Evolutionary conservation across 805 yeast genomes (phyloP).

Genomic region (Hanseniaspora singularis): DNA sequence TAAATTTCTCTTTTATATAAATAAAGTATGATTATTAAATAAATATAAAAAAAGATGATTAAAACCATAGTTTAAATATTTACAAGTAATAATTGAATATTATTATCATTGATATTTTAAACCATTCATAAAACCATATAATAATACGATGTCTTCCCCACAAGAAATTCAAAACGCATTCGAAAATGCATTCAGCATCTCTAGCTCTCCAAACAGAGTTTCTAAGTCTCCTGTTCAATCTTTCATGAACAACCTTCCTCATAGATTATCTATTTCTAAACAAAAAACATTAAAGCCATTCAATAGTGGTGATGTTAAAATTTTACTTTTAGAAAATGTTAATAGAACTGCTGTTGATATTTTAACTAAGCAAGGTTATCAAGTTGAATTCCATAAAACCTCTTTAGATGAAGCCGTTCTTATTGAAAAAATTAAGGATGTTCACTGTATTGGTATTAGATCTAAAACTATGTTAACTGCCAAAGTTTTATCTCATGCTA

Average conservation of each 20-base stretch:
- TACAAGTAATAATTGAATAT: too few species aligned
- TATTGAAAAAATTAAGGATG: constrained; percentile 83
- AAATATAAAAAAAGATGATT: too few species aligned
- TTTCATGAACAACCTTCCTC: constrained; percentile 42
- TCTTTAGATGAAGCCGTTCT: constrained; percentile 86
- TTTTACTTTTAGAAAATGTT: constrained; percentile 81
- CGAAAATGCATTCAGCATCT: constrained; percentile 40
- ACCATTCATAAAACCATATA: too few species aligned
- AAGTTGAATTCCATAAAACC: constrained; percentile 84
- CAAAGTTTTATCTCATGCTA: constrained; percentile 70
- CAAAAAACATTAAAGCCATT: constrained; percentile 83
- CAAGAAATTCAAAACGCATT: constrained; percentile 55
- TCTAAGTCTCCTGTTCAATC: constrained; percentile 74
- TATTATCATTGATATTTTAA: too few species aligned
- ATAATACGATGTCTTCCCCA: constrained; percentile 45
- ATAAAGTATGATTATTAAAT: too few species aligned
- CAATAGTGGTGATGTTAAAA: constrained; percentile 88
- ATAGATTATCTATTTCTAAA: constrained; percentile 33
- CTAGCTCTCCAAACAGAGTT: constrained; percentile 56
- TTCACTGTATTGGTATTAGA: constrained; percentile 95
- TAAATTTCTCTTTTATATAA: too few species aligned
- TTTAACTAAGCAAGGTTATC: constrained; percentile 84
- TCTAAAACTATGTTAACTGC: constrained; percentile 86
- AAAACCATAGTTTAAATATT: too few species aligned
- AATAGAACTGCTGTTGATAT: constrained; percentile 84